Conservation (phyloP, 805 yeast genomes). For the Ogataea thermomethanolica region DNA sequence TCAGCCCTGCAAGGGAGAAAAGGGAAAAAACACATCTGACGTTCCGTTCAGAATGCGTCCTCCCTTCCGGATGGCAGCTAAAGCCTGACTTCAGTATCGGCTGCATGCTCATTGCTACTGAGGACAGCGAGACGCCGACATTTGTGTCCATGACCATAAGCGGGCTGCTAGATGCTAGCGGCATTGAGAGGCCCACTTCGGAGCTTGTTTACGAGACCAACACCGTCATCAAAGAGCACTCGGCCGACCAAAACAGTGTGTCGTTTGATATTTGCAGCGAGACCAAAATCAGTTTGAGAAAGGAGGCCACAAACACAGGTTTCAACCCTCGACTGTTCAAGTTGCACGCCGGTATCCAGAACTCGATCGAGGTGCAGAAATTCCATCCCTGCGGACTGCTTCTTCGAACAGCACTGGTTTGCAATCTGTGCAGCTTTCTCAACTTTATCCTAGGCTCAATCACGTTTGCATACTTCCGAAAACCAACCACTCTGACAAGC, state of each 20-base stretch:
- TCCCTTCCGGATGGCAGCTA: slow-evolving; percentile 13
- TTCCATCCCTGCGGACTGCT: slow-evolving; percentile 12
- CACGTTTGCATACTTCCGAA: slow-evolving; percentile 11
- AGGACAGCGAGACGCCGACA: slow-evolving; percentile 9
- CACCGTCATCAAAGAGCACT: slow-evolving; percentile 6
- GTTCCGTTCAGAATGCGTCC: slow-evolving; percentile 7
- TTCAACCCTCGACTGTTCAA: slow-evolving; percentile 14
- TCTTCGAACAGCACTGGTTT: slow-evolving; percentile 13
- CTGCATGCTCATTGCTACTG: slow-evolving; percentile 11
- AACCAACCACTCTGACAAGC: slow-evolving; percentile 7
- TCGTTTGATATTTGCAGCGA: slow-evolving; percentile 7
- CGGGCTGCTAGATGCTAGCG: slow-evolving; percentile 13
- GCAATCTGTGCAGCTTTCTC: slow-evolving; percentile 12
- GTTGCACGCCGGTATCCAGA: slow-evolving; percentile 8
- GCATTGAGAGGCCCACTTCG: slow-evolving; percentile 7
- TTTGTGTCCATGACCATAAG: slow-evolving; percentile 13
- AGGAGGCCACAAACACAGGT: slow-evolving; percentile 4
- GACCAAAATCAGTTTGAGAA: slow-evolving; percentile 8
- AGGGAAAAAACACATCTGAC: slow-evolving; percentile 6
- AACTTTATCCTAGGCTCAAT: slow-evolving; percentile 12
- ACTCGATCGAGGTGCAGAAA: slow-evolving; percentile 12
- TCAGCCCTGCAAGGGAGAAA: slow-evolving; percentile 3
- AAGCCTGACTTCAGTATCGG: slow-evolving; percentile 9
- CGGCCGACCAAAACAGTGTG: neutral
- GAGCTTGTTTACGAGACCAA: slow-evolving; percentile 15